Base-by-base conservation (phyloP, 2,329 filamentous ascomycete genomes). In the Verticillium albo-atrum region DNA sequence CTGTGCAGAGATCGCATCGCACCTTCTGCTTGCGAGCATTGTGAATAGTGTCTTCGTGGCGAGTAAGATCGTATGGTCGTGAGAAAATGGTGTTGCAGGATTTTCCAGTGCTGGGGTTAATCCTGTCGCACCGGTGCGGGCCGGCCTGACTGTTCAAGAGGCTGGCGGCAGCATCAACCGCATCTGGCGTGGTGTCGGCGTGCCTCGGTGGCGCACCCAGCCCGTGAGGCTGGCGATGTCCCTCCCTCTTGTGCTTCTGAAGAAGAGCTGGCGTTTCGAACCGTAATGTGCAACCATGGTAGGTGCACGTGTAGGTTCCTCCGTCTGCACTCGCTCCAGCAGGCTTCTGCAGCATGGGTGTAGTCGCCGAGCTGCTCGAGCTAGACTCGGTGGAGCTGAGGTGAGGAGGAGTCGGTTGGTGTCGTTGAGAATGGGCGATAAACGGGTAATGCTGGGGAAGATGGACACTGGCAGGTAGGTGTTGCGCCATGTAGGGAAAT, bases 21-120 rank as follows among this genome's bases (percentile, higher is more conserved):
- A 97, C 92, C 79, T 98, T 98, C 73, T 93, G 88, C 81, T 97
- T 97, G 68, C 91, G 87, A 1, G 88, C 89, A 68, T 97, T 97
- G 82, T 98, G 95, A 64, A 98, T 98, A 0, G 95, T 98, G 66
- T 97, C 94, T 73, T 99, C 95, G 71, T 99, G 95, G 25, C 95
- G 84, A 0, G 95, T 99, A 57, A 99, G 82, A 74, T 99, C 95
- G 79, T 99, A 99, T 1, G 95, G 95, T 23, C 95, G 83, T 1
- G 94, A 97, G 75, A 99, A 98, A 58, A 97, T 82, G 0, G 92
- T 96, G 72, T 91, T 94, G 82, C 95, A 98, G 0, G 92, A 89
- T 77, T 97, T 97, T 64, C 92, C 91, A 0, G 95, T 98, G 64
- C 91, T 94, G 2, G 94, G 94, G 74, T 98, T 98, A 76, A 94